A percentile compares a stretch with the other conserved stretches of the same genome.
Evolutionary conservation across 306 rosid species (phyloP).

Genomic region (Ammopiptanthus mongolicus): DNA sequence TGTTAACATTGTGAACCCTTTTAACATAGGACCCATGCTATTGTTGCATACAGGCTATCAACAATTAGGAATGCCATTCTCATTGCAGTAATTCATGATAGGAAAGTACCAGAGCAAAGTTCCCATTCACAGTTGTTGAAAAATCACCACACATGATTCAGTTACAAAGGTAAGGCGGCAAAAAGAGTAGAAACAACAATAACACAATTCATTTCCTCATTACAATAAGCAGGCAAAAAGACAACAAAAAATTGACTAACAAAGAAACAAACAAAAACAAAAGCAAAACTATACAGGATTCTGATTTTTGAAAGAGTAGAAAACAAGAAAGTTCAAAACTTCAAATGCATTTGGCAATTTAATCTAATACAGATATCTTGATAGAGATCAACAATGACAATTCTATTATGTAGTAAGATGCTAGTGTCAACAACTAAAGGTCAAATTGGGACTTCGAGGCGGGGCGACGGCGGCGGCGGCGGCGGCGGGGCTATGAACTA

Average conservation of each 20-base stretch:
- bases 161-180: too few relatives aligned
- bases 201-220: conserved; percentile 24
- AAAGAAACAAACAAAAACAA: not conserved
- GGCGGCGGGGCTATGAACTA: not conserved
- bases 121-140: too few relatives aligned
- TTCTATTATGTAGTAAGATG: not conserved
- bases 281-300: not conserved
- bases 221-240: not conserved
- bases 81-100: too few relatives aligned
- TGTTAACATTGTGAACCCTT: too few relatives aligned
- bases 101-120: too few relatives aligned
- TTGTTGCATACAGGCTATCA: too few relatives aligned
- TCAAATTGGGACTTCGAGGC: not conserved
- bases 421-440: not conserved
- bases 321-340: not conserved
- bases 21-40: too few relatives aligned
- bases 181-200: conserved; percentile 28
- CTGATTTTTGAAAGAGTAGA: not conserved
- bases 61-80: too few relatives aligned
- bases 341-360: not conserved
- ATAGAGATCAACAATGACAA: not conserved
- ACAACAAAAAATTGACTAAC: conserved; percentile 1
- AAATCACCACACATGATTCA: too few relatives aligned
- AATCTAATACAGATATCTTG: not conserved
- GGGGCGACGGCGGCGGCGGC: too few relatives aligned